Base-by-base conservation (phyloP, 2,329 filamentous ascomycete species). In the Gremmenia infestans region DNA sequence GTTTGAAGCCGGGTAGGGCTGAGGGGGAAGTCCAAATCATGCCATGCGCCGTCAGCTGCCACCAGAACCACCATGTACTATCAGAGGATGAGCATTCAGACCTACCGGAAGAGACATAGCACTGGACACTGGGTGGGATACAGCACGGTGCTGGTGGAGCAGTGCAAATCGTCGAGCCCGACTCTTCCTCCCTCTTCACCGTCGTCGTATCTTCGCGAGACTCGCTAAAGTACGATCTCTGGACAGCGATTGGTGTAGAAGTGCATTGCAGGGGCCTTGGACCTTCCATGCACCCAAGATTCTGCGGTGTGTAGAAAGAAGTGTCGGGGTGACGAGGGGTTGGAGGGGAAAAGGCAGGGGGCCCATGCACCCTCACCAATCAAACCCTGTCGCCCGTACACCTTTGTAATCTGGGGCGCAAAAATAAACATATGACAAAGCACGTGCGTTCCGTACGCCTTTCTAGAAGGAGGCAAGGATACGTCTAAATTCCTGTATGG, bases 341-440 rank as follows among this genome's bases (percentile, higher is more conserved):
- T n/a, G 15, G 17, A 40, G 36, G 28, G 39, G 47, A 39, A 39
- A 51, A 40, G 35, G 32, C 37, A 50, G 32, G 39, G 42, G 54
- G 47, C 19, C 35, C 42, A 19, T 45, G 19, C n/a, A 11, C 42
- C n/a, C 19, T 17, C 1, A 23, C 42, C 19, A 45, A 45, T 45
- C 19, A 17, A 15, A 15, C 42, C 5, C 11, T 45, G 4, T 39
- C 8, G 28, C 28, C 37, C 1, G 17, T 45, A n/a, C 43, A n/a
- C 42, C 57, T 63, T 64, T 54, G 54, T 60, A 51, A 64, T 61
- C 58, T 37, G 40, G 22, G 50, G 19, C 40, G 43, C 55, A 58
- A 63, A 63, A 65, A 66, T 65, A 66, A 62, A 67, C 59, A 55
- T 63, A 63, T 67, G 56, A 66, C 60, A 60, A 66, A 67, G 63